Conservation (phyloP, 192 early-diverging fungal genomes). For the Backusella macrospora region DNA sequence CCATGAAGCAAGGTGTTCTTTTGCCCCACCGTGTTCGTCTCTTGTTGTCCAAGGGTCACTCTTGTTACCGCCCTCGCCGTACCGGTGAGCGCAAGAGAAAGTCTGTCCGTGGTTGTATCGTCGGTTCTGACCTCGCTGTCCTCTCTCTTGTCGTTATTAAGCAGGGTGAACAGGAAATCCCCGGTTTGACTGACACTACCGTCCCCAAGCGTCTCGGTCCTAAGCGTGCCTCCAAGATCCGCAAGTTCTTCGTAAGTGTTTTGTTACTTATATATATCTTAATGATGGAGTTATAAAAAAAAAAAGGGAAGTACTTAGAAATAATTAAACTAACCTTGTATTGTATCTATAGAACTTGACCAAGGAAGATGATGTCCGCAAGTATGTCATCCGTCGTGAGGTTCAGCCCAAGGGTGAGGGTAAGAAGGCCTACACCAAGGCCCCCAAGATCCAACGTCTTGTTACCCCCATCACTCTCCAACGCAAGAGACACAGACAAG, state of each 20-base stretch:
- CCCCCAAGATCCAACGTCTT: slow-evolving; percentile 95
- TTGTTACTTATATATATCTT: background rate
- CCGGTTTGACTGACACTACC: slow-evolving; percentile 91
- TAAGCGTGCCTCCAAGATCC: slow-evolving; percentile 99
- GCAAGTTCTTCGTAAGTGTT: slow-evolving; percentile 91
- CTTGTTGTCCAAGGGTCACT: slow-evolving; percentile 92
- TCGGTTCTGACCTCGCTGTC: slow-evolving; percentile 90
- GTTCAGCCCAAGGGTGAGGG: slow-evolving; percentile 85
- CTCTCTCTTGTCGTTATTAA: slow-evolving; percentile 95
- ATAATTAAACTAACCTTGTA: background rate
- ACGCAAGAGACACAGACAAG: slow-evolving; percentile 88
- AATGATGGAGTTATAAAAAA: background rate
- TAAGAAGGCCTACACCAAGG: slow-evolving; percentile 97
- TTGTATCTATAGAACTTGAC: slow-evolving; percentile 69
- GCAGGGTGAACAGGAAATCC: slow-evolving; percentile 96
- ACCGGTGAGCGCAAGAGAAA: slow-evolving; percentile 99
- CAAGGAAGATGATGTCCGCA: slow-evolving; percentile 99
- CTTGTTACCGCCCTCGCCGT: slow-evolving; percentile 97
- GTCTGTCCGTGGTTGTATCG: slow-evolving; percentile 99
- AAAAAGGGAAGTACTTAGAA: background rate
- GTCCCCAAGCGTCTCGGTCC: slow-evolving; percentile 98
- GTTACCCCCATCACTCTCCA: slow-evolving; percentile 96
- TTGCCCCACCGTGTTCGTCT: slow-evolving; percentile 75
- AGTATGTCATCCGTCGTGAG: slow-evolving; percentile 99
- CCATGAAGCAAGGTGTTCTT: slow-evolving; percentile 99